phyloP scores from a whole-genome alignment of 495 filamentous ascomycete species.

The Aspergillus olivimuriae region DNA sequence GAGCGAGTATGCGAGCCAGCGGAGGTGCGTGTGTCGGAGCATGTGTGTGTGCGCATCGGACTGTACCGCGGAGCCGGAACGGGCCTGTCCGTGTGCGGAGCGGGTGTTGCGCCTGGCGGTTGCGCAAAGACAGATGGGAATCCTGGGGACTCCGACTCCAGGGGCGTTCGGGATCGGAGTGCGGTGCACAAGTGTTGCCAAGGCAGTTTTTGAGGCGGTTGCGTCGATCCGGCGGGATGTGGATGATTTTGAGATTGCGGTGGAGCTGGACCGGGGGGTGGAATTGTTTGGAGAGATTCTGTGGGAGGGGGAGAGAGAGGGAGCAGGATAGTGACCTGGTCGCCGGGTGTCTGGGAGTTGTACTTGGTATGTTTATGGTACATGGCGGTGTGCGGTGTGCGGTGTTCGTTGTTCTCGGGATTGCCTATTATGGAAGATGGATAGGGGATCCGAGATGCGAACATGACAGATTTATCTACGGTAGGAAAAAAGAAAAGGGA shows the following conservation, averaged over 20 bases:
- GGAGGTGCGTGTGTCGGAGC: slow-evolving; percentile 30
- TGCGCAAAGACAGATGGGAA: too few relatives aligned
- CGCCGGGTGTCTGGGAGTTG: too few relatives aligned
- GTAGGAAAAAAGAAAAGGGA: too few relatives aligned
- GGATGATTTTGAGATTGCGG: slow-evolving; percentile 11
- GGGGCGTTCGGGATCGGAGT: slow-evolving; percentile 14
- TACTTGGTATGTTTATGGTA: too few relatives aligned
- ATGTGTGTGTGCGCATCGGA: slow-evolving; percentile 26
- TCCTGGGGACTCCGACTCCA: slow-evolving; percentile 8
- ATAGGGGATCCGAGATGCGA: too few relatives aligned
- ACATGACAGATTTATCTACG: too few relatives aligned
- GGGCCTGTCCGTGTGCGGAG: slow-evolving; percentile 30
- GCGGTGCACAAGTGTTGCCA: slow-evolving; percentile 22
- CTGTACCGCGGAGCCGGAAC: slow-evolving; percentile 25
- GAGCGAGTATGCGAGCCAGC: slow-evolving; percentile 19
- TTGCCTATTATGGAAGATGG: too few relatives aligned
- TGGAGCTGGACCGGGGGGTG: slow-evolving; percentile 17
- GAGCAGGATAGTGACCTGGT: not conserved
- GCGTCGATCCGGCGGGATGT: slow-evolving; percentile 13
- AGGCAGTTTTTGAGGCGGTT: slow-evolving; percentile 25
- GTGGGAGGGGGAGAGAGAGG: slow-evolving; percentile 6
- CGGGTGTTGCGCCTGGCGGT: slow-evolving; percentile 29
- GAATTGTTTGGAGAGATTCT: slow-evolving; percentile 22
- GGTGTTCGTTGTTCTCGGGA: too few relatives aligned
- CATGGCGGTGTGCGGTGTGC: too few relatives aligned